phyloP scores from a whole-genome alignment of 768 basidiomycete genomes.

The Clavaria fumosa region DNA sequence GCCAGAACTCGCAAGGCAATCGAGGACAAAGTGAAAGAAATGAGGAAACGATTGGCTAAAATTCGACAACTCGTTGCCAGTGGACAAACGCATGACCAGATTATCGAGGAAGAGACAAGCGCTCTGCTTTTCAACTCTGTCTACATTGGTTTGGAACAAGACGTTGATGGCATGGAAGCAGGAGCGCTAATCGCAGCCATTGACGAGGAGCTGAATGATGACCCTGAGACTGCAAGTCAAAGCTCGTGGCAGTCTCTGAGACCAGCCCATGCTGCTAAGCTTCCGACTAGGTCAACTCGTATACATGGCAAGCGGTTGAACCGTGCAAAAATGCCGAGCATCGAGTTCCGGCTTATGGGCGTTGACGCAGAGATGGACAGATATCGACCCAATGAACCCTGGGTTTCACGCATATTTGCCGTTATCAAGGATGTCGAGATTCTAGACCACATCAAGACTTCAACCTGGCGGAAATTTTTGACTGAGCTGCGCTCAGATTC shows the following conservation, averaged over 20 bases:
- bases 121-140: constrained; percentile 85
- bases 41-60: constrained; percentile 72
- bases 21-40: constrained; percentile 75
- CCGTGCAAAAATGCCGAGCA: constrained; percentile 62
- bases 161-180: constrained; percentile 59
- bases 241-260: constrained; percentile 87
- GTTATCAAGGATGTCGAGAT: constrained; percentile 72
- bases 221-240: constrained; percentile 56
- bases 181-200: constrained; percentile 77
- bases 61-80: constrained; percentile 85
- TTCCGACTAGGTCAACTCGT: constrained; percentile 23
- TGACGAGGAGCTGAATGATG: constrained; percentile 75
- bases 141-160: constrained; percentile 79
- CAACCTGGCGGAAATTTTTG: constrained; percentile 96
- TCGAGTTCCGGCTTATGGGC: constrained; percentile 67
- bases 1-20: constrained; percentile 67
- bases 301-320: constrained; percentile 46
- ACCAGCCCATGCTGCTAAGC: constrained; percentile 30
- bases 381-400: constrained; percentile 35
- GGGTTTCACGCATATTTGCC: constrained; percentile 52
- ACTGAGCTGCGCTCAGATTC: constrained; percentile 75
- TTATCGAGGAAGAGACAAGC: constrained; percentile 54
- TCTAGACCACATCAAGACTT: constrained; percentile 93
- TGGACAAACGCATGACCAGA: constrained; percentile 75
- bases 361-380: constrained; percentile 53